Conservation (phyloP, 805 yeast species). For the Metschnikowia lochheadii region DNA sequence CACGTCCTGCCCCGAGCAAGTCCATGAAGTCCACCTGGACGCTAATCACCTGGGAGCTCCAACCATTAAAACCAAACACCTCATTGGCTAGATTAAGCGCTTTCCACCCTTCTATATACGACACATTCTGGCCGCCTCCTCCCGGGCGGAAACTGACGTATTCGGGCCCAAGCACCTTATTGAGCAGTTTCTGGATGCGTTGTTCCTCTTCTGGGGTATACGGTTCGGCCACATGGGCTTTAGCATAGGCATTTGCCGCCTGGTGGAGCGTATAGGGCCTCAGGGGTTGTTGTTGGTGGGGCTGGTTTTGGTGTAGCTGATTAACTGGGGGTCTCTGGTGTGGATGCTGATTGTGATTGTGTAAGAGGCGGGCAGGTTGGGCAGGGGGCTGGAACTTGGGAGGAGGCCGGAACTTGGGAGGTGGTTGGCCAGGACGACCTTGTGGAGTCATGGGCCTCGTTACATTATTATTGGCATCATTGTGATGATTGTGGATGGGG, state of each 20-base stretch:
- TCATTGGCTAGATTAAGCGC: conserved; percentile 76
- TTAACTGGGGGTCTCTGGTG: not conserved
- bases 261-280: not conserved
- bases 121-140: conserved; percentile 64
- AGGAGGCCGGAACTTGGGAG: not conserved
- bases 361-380: not conserved
- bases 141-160: conserved; percentile 73
- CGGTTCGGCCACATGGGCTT: conserved; percentile 18
- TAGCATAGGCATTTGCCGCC: not conserved
- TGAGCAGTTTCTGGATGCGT: conserved; percentile 31
- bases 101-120: conserved; percentile 81
- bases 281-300: no score
- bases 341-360: not conserved
- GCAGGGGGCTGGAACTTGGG: not conserved
- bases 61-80: conserved; percentile 79
- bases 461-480: not conserved
- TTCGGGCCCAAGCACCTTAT: conserved; percentile 64
- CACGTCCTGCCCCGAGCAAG: conserved; percentile 47
- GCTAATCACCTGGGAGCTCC: conserved; percentile 68
- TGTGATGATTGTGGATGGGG: not conserved
- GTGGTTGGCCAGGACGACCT: not conserved
- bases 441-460: not conserved
- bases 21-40: conserved; percentile 71
- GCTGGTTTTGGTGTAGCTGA: not conserved
- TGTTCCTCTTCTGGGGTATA: conserved; percentile 32